phyloP scores from a whole-genome alignment of 805 yeast species.

The Saccharomycopsis olivae region DNA sequence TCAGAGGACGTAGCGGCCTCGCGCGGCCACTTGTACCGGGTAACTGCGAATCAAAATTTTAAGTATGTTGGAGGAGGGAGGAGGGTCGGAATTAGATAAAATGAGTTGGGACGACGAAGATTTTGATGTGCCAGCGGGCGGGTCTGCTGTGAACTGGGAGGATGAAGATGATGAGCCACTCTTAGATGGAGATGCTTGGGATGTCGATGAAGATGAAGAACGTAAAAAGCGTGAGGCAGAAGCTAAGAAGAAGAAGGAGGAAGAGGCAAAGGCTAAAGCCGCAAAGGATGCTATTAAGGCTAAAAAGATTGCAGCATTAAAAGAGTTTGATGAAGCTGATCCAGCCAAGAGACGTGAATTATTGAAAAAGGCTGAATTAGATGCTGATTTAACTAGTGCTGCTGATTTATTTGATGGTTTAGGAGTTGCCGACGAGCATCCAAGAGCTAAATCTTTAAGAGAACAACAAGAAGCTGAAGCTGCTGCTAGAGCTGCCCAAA shows the following conservation, averaged over 20 bases:
- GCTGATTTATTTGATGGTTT: constrained; percentile 80
- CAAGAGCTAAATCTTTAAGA: constrained; percentile 31
- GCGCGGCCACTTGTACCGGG: too few species aligned
- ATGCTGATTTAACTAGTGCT: constrained; percentile 84
- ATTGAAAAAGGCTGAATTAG: constrained; percentile 69
- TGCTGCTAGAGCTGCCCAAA: constrained; percentile 24
- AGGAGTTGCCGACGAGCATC: constrained; percentile 41
- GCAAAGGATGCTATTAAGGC: constrained; percentile 24
- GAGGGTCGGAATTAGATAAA: too few species aligned
- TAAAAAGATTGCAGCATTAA: constrained; percentile 22
- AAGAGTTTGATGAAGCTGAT: constrained; percentile 59
- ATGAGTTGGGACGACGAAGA: constrained; percentile 73
- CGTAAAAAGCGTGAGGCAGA: constrained; percentile 34
- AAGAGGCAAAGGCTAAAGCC: constrained; percentile 24
- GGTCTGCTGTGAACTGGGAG: constrained; percentile 59
- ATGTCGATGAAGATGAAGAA: constrained; percentile 60
- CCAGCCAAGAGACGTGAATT: constrained; percentile 64
- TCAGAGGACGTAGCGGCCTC: too few species aligned
- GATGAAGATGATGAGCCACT: constrained; percentile 68
- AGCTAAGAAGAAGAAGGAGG: constrained; percentile 22
- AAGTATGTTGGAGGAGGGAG: too few species aligned
- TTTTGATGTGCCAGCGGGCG: constrained; percentile 52
- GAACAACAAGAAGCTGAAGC: constrained; percentile 28
- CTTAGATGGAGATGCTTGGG: constrained; percentile 71
- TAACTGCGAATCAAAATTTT: too few species aligned